Evolutionary conservation across 805 yeast species (phyloP).

Genomic region (Saturnispora serradocipensis): DNA sequence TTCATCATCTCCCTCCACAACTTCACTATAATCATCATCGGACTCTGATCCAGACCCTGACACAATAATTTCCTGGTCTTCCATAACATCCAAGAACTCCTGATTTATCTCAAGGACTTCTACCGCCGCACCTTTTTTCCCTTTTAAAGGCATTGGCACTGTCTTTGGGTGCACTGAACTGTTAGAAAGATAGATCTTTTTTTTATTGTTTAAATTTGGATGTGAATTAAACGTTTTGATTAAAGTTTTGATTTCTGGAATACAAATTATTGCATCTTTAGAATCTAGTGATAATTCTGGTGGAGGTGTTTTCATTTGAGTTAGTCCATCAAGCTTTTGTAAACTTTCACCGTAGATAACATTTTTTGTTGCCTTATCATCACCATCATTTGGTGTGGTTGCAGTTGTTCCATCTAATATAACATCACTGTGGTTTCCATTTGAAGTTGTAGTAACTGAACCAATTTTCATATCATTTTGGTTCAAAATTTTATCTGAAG

Average conservation of each 20-base stretch:
- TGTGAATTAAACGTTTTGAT: background rate
- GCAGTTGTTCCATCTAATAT: background rate
- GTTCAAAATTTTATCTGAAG: constrained; percentile 36
- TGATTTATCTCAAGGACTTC: background rate
- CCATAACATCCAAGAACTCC: background rate
- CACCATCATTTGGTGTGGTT: background rate
- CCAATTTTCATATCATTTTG: constrained; percentile 15
- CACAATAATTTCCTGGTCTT: background rate
- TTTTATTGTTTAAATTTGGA: background rate
- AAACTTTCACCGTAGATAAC: background rate
- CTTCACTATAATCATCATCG: background rate
- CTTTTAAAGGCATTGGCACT: background rate
- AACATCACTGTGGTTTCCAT: background rate
- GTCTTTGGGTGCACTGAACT: background rate
- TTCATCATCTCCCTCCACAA: background rate
- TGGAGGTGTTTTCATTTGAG: background rate
- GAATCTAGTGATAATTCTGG: constrained; percentile 11
- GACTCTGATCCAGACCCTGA: background rate
- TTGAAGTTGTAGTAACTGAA: background rate
- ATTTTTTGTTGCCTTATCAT: background rate
- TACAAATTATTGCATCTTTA: constrained; percentile 13
- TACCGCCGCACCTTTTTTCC: background rate
- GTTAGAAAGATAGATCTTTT: background rate
- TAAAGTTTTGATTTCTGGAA: constrained; percentile 19
- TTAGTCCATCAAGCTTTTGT: background rate